phyloP scores from a whole-genome alignment of 2,329 filamentous ascomycete species.

The Aspergillaceae sp. region DNA sequence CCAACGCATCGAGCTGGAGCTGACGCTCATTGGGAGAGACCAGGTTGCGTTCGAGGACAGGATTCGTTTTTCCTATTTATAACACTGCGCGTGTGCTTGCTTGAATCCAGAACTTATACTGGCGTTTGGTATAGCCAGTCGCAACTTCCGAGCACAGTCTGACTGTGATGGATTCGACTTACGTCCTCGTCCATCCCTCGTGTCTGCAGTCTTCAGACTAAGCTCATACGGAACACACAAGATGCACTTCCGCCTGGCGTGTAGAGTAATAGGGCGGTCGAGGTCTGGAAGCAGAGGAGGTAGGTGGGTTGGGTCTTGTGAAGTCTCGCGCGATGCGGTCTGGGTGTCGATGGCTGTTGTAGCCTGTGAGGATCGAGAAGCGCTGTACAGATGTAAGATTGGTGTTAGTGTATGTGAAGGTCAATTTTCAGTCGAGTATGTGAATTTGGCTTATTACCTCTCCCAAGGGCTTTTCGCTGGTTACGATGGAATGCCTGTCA shows the following conservation, averaged over 20 bases:
- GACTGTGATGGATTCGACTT: no score
- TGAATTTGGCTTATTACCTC: background rate
- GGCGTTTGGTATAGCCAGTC: constrained; percentile 1
- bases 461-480: background rate
- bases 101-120: constrained; percentile 7
- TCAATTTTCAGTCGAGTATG: no score
- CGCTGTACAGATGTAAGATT: background rate
- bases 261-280: constrained; percentile 11
- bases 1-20: no score
- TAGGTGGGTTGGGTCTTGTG: background rate
- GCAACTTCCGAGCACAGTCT: no score
- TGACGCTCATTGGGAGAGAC: no score
- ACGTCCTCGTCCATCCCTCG: background rate
- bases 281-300: constrained; percentile 22
- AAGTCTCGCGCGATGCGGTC: constrained; percentile 2
- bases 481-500: no score
- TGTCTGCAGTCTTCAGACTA: background rate
- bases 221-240: background rate
- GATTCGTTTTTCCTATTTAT: no score
- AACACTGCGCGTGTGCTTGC: no score
- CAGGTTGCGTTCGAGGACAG: no score
- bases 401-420: no score
- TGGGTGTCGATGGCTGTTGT: background rate
- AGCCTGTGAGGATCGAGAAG: background rate
- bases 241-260: no score